Percentiles rank a stretch among this genome's conserved stretches.
Evolutionary conservation across 371 early-diverging fungal genomes (phyloP).

Genomic region (Lichtheimia ornata): DNA sequence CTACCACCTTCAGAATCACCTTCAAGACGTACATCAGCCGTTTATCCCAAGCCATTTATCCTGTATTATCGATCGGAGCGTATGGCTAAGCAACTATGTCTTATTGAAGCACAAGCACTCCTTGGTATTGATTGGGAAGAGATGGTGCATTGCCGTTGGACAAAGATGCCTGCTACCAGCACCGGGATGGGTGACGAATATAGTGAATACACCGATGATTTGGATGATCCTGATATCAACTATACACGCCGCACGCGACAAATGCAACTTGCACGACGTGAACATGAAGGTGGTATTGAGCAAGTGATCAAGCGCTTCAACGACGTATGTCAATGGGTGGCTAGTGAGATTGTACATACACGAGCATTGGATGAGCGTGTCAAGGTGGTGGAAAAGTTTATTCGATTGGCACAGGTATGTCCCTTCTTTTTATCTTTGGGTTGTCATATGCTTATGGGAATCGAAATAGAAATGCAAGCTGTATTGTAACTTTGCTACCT

Average conservation of each 20-base stretch:
- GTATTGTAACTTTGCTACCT: slow-evolving; percentile 66
- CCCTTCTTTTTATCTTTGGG: too few relatives aligned
- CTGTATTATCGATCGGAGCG: slow-evolving; percentile 54
- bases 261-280: slow-evolving; percentile 14
- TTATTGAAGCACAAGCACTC: slow-evolving; percentile 59
- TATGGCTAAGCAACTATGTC: slow-evolving; percentile 64
- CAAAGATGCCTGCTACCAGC: slow-evolving; percentile 37
- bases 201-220: slow-evolving; percentile 5
- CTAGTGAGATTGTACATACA: slow-evolving; percentile 66
- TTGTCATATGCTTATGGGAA: too few relatives aligned
- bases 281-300: slow-evolving; percentile 48
- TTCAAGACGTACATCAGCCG: not conserved
- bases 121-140: slow-evolving; percentile 65
- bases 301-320: slow-evolving; percentile 69
- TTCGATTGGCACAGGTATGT: slow-evolving; percentile 68
- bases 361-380: slow-evolving; percentile 55
- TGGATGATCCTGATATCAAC: slow-evolving; percentile 12
- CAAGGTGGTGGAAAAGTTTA: slow-evolving; percentile 72
- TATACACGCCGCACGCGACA: slow-evolving; percentile 20
- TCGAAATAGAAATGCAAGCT: slow-evolving; percentile 56
- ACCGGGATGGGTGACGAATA: slow-evolving; percentile 12
- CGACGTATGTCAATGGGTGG: slow-evolving; percentile 72
- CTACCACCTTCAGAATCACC: not conserved
- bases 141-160: slow-evolving; percentile 62
- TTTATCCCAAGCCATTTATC: slow-evolving; percentile 34